Evolutionary conservation across 2,329 filamentous ascomycete genomes (phyloP).

Genomic region (Nothophoma quercina): DNA sequence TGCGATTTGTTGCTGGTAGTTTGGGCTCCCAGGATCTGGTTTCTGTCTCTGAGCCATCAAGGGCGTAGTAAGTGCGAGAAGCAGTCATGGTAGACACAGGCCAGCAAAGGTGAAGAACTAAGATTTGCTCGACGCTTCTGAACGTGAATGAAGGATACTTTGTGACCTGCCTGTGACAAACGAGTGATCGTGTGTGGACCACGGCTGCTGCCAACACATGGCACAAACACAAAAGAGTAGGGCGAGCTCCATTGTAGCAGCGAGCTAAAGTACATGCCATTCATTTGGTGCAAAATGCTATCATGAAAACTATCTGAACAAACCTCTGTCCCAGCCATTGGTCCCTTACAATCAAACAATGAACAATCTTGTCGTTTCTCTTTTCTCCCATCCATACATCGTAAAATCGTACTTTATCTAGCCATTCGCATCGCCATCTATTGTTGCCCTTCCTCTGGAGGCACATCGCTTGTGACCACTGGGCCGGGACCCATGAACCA

Average conservation of each 20-base stretch:
- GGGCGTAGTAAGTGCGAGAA: background rate
- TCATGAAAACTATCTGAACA: background rate
- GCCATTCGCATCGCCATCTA: background rate
- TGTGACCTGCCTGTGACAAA: too few species aligned
- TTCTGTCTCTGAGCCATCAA: conserved; percentile 1
- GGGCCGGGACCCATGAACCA: conserved; percentile 3
- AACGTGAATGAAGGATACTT: too few species aligned
- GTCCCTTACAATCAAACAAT: background rate
- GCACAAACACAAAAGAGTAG: too few species aligned
- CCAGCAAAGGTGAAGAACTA: background rate
- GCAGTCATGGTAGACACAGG: background rate
- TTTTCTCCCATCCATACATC: background rate
- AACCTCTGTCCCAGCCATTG: conserved; percentile 12
- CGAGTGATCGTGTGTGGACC: too few species aligned
- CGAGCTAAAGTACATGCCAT: background rate
- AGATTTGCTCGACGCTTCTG: too few species aligned
- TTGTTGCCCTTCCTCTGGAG: background rate
- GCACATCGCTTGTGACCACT: background rate
- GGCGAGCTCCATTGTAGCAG: too few species aligned
- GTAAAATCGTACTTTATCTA: background rate
- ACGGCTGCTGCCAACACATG: too few species aligned
- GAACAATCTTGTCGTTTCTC: background rate
- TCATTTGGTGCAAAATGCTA: background rate
- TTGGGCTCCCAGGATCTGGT: conserved; percentile 13
- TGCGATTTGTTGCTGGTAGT: conserved; percentile 26